Evolutionary conservation across 163 green algal genomes (phyloP).

Genomic region (Scenedesmus sp.): DNA sequence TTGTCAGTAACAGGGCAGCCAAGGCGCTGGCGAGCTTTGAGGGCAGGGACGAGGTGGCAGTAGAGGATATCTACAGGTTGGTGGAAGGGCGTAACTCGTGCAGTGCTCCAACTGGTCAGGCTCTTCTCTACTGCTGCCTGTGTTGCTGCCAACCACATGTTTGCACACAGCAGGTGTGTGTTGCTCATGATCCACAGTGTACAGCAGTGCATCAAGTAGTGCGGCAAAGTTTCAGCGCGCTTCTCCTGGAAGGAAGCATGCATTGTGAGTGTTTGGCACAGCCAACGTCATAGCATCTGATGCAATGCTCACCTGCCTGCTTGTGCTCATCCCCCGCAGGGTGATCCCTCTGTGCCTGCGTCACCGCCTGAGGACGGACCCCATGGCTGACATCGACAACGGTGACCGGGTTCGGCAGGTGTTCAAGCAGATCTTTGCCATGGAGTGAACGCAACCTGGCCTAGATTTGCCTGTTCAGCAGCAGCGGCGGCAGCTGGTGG

Average conservation of each 20-base stretch:
- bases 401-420: constrained; percentile 72
- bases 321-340: constrained; percentile 29
- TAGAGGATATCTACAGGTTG: constrained; percentile 89
- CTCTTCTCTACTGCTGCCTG: too few relatives aligned
- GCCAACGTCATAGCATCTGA: too few relatives aligned
- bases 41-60: constrained; percentile 79
- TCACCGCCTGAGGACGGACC: constrained; percentile 96
- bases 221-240: too few relatives aligned
- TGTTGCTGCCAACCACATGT: too few relatives aligned
- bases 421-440: constrained; percentile 76
- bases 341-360: constrained; percentile 93
- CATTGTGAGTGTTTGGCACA: too few relatives aligned
- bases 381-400: constrained; percentile 90
- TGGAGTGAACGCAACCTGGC: constrained; percentile 64
- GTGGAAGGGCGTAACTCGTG: too few relatives aligned
- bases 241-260: too few relatives aligned
- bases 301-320: neutral
- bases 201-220: neutral
- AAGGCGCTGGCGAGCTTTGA: constrained; percentile 90
- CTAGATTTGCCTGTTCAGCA: neutral
- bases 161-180: too few relatives aligned
- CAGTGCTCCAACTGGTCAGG: too few relatives aligned
- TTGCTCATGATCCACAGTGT: too few relatives aligned
- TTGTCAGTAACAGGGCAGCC: constrained; percentile 91
- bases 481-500: neutral